Evolutionary conservation across 345 rosid species (phyloP).

Genomic region (Gossypium bickii): DNA sequence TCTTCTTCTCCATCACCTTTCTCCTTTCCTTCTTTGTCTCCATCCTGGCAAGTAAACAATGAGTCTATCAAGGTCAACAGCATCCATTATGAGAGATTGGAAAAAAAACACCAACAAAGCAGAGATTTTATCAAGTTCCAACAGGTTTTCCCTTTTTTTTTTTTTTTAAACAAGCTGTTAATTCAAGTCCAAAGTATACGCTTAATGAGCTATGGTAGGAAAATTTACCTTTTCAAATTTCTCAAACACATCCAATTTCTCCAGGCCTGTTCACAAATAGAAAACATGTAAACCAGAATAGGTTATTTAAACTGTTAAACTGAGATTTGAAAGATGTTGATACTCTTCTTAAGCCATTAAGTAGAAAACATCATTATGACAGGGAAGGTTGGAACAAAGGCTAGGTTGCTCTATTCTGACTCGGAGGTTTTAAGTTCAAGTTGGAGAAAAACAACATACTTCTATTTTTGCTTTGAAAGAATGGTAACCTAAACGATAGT

Average conservation of each 20-base stretch:
- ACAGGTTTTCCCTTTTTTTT: neutral
- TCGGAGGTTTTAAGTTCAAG: neutral
- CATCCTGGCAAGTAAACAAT: neutral
- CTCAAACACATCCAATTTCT: slow-evolving; percentile 5
- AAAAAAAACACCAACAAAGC: neutral
- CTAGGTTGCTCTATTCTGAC: neutral
- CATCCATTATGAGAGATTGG: neutral
- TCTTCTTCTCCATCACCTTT: slow-evolving; percentile 6
- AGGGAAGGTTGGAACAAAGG: neutral
- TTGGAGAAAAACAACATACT: neutral
- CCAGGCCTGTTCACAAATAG: slow-evolving; percentile 7
- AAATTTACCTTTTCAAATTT: slow-evolving; percentile 7
- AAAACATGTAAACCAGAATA: neutral
- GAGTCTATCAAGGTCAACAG: neutral
- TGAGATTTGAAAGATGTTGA: neutral
- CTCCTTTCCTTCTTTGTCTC: slow-evolving; percentile 12
- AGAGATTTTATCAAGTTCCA: neutral
- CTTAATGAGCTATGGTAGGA: neutral
- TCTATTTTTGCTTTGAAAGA: too few species aligned
- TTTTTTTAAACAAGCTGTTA: neutral
- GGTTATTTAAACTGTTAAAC: neutral
- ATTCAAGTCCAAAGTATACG: neutral
- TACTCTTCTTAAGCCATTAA: neutral
- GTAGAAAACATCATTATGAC: neutral
- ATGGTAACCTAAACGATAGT: too few species aligned